A percentile compares a stretch with the other conserved stretches of the same genome.
phyloP scores from a whole-genome alignment of 2,329 filamentous ascomycete genomes.

The Alternaria triticina region DNA sequence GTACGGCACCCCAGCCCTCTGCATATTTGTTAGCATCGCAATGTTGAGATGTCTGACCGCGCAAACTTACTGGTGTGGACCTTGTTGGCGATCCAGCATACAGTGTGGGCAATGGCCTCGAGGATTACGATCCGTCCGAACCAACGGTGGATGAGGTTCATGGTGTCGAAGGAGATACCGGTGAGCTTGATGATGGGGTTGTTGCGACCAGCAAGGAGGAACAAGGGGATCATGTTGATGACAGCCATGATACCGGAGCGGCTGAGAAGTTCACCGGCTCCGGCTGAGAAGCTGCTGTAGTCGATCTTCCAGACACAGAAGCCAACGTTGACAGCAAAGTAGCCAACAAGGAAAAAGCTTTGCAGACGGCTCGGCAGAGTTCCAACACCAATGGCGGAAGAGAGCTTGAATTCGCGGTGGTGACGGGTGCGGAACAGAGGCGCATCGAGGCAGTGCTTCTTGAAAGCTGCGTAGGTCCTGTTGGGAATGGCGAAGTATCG shows the following conservation, averaged over 20 bases:
- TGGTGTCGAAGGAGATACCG: constrained; percentile 80
- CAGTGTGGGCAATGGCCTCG: constrained; percentile 70
- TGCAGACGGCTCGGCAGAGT: constrained; percentile 58
- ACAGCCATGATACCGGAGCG: constrained; percentile 73
- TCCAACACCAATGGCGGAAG: constrained; percentile 56
- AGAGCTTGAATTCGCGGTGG: constrained; percentile 60
- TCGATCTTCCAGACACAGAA: constrained; percentile 63
- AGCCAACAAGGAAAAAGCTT: constrained; percentile 54
- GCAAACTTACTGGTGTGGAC: constrained; percentile 44
- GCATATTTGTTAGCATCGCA: constrained; percentile 31
- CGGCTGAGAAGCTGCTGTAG: constrained; percentile 72
- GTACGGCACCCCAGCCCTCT: constrained; percentile 59
- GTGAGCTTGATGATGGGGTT: constrained; percentile 77
- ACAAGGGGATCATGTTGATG: constrained; percentile 80
- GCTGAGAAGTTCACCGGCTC: constrained; percentile 69
- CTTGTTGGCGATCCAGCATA: constrained; percentile 62
- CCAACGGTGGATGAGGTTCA: constrained; percentile 83
- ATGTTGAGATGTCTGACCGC: background rate
- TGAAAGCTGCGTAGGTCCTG: constrained; percentile 51
- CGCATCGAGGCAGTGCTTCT: constrained; percentile 55
- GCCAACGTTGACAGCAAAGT: constrained; percentile 56
- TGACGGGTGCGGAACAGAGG: constrained; percentile 57
- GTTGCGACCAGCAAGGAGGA: constrained; percentile 76
- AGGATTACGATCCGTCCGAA: constrained; percentile 76
- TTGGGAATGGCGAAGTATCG: constrained; percentile 76